A percentile compares a stretch with the other conserved stretches of the same genome.
Evolutionary conservation across 2,329 filamentous ascomycete genomes (phyloP).

Genomic region (Huntiella omanensis): DNA sequence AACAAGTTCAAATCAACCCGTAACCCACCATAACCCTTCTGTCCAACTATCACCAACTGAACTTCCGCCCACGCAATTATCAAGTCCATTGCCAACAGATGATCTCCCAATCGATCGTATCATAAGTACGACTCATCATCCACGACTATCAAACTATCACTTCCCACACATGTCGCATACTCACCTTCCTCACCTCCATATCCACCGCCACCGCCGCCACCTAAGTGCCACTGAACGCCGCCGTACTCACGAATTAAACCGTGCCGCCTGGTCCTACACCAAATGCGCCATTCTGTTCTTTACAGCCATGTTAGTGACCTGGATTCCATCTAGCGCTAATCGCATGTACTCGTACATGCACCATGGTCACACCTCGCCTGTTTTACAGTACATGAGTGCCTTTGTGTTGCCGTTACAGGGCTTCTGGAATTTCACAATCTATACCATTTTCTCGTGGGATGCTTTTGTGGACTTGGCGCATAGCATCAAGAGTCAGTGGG

Average conservation of each 20-base stretch:
- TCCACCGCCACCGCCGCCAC: conserved; percentile 11
- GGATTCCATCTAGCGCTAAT: conserved; percentile 55
- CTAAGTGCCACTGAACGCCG: conserved; percentile 10
- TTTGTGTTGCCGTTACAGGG: conserved; percentile 60
- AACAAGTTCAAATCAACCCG: not conserved
- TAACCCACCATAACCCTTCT: not conserved
- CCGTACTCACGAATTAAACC: conserved; percentile 28
- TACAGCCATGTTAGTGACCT: conserved; percentile 43
- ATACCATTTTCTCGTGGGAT: conserved; percentile 42
- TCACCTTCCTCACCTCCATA: not conserved
- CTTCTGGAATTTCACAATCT: conserved; percentile 61
- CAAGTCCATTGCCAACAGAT: conserved; percentile 21
- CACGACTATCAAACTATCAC: conserved; percentile 20
- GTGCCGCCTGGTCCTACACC: conserved; percentile 43
- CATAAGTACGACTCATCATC: conserved; percentile 13
- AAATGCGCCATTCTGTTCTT: conserved; percentile 49
- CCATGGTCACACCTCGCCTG: conserved; percentile 27
- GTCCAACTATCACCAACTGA: not conserved
- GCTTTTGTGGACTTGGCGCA: conserved; percentile 25
- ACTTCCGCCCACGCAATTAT: conserved; percentile 15
- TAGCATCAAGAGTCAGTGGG: not conserved
- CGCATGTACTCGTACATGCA: conserved; percentile 45
- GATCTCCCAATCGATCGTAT: too few relatives aligned
- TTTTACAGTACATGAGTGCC: conserved; percentile 44
- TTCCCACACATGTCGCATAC: not conserved